Evolutionary conservation across 345 rosid genomes (phyloP).

Genomic region (Erodium maritimum): DNA sequence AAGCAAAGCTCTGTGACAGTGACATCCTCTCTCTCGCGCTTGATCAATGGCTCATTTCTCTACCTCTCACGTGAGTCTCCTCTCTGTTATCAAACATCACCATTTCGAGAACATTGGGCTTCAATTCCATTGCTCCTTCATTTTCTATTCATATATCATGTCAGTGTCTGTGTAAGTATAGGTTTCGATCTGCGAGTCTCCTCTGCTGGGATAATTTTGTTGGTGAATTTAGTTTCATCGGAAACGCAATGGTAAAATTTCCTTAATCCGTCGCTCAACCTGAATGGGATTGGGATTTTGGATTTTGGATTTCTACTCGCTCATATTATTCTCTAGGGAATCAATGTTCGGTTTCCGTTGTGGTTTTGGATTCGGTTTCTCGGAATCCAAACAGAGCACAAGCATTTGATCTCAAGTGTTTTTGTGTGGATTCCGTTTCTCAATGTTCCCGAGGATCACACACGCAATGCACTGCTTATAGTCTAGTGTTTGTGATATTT

Average conservation of each 20-base stretch:
- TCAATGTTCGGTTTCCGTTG: not conserved
- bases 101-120: not conserved
- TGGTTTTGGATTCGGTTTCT: not conserved
- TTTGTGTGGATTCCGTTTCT: not conserved
- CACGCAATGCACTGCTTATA: not conserved
- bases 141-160: no score
- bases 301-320: not conserved
- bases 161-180: not conserved
- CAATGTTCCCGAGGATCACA: not conserved
- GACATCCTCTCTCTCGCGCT: not conserved
- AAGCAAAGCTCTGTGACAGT: no score
- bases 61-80: not conserved
- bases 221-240: not conserved
- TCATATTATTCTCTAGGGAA: not conserved
- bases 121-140: not conserved
- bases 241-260: not conserved
- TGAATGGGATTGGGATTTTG: not conserved
- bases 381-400: not conserved
- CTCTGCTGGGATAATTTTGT: not conserved
- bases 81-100: not conserved
- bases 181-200: not conserved
- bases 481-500: not conserved
- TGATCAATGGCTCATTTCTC: slow-evolving; percentile 1
- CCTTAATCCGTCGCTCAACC: not conserved
- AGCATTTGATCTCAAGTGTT: not conserved